Base-by-base conservation (phyloP, 441 rosid genomes). In the Pelargonium australe region DNA sequence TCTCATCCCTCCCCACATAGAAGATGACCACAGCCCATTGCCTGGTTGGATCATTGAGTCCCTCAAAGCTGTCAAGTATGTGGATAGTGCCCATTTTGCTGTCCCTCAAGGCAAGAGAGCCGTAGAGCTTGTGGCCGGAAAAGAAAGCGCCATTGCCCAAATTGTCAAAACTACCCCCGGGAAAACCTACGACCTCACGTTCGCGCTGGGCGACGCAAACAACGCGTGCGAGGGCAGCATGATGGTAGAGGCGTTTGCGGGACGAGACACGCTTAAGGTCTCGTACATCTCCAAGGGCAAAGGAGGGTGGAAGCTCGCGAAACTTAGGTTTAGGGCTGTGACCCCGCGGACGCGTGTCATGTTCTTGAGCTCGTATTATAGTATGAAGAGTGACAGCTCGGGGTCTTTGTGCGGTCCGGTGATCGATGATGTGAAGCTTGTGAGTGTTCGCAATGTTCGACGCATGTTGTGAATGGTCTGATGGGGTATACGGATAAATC, bases 31-130 rank as follows among this genome's bases (percentile, higher is more conserved):
- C 63, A 83, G 89, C 19, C 86, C 89, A 3, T 78, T 85, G 28
- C 86, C 85, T 0, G 86, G 91, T 10, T 87, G 91, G 91, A 83
- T 87, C 70, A 41, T 87, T 7, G 89, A 85, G 73, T 87, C 92
- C 16, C 73, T 85, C 19, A 87, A 85, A 72, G 86, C 91, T 0
- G 85, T 85, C 3, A 87, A 85, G 68, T 84, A 75, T 76, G 71
- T 85, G 4, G 91, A 85, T 74, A 78, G 61, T 45, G 70, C 74
- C 7, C 91, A 85, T 71, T 85, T 83, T 70, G 66, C 69, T 0
- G 89, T 87, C 5, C 87, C 89, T 0, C 68, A 82, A 2, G 86
- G 85, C 0, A 80, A 64, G 1, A 75, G 80, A 0, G 89, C 89
- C 0, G 44, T 87, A 5, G 89, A 87, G 65, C 44, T 87, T 53